Evolutionary conservation across 345 rosid genomes (phyloP).

Genomic region (Citrus sp.): DNA sequence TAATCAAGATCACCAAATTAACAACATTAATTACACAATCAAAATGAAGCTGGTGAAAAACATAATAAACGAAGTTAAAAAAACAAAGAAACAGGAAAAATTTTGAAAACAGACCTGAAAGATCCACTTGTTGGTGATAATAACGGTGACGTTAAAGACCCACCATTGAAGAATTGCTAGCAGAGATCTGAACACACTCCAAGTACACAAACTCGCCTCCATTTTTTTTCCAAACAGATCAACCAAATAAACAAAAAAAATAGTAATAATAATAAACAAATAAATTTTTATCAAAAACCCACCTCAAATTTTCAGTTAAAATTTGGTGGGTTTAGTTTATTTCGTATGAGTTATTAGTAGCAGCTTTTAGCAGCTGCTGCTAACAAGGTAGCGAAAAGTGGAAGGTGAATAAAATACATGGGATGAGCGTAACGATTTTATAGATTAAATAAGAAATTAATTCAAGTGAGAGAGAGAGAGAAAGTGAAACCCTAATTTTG

Average conservation of each 20-base stretch:
- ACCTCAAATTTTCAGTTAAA: slow-evolving; percentile 1
- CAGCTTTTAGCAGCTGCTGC: slow-evolving; percentile 18
- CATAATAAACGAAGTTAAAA: not conserved
- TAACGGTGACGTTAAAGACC: slow-evolving; percentile 92
- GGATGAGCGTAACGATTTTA: not conserved
- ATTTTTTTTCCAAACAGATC: slow-evolving; percentile 32
- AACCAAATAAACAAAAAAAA: slow-evolving; percentile 8
- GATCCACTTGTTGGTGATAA: slow-evolving; percentile 99
- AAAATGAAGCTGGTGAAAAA: not conserved
- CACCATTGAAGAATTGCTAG: slow-evolving; percentile 97
- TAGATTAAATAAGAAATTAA: not conserved
- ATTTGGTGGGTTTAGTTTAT: not conserved
- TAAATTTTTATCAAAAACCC: slow-evolving; percentile 22
- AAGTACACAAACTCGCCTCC: slow-evolving; percentile 75
- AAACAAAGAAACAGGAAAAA: not conserved
- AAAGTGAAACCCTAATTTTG: slow-evolving; percentile 22
- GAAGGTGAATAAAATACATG: not conserved
- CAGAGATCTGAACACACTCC: slow-evolving; percentile 84
- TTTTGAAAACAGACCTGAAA: slow-evolving; percentile 66
- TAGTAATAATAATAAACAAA: slow-evolving; percentile 1
- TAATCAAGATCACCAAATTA: not conserved
- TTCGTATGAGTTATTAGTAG: not conserved
- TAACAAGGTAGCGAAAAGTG: not conserved
- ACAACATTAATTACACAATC: not conserved
- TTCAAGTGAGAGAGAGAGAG: not conserved